A percentile compares a stretch with the other conserved stretches of the same genome.
Evolutionary conservation across 768 basidiomycete genomes (phyloP).

Genomic region (Clitopilus hobsonii): DNA sequence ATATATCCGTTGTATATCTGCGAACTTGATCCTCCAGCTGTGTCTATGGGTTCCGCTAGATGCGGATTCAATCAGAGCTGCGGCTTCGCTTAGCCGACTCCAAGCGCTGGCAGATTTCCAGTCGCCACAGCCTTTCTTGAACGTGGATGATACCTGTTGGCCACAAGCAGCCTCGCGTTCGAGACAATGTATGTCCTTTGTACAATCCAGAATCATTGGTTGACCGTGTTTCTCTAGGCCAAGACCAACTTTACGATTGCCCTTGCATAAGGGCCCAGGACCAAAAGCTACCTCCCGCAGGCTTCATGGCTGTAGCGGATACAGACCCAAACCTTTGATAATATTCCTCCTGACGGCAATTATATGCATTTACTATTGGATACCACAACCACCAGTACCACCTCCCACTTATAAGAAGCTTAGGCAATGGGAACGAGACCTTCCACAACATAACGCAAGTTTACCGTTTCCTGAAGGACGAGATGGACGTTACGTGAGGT

Average conservation of each 20-base stretch:
- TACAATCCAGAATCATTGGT: neutral
- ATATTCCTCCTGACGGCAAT: neutral
- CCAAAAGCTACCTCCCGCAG: neutral
- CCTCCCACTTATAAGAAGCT: constrained; percentile 3
- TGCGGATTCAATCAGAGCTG: neutral
- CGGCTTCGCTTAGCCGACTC: neutral
- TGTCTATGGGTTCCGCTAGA: too few species aligned
- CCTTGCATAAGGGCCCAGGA: neutral
- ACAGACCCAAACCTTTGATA: neutral
- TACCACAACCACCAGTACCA: neutral
- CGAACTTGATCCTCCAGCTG: too few species aligned
- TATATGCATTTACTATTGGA: neutral
- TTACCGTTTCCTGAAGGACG: neutral
- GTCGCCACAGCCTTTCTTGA: neutral
- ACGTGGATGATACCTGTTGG: neutral
- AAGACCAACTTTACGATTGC: neutral
- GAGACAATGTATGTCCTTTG: neutral
- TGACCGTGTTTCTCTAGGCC: neutral
- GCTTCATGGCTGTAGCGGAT: neutral
- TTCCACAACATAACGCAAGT: constrained; percentile 5
- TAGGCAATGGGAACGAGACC: constrained; percentile 1
- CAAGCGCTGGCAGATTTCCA: neutral
- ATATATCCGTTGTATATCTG: too few species aligned
- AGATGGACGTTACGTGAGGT: constrained; percentile 1
- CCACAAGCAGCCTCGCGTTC: neutral